Base-by-base conservation (phyloP, 1,284 basidiomycete species). In the Cryptococcus hybrid region DNA sequence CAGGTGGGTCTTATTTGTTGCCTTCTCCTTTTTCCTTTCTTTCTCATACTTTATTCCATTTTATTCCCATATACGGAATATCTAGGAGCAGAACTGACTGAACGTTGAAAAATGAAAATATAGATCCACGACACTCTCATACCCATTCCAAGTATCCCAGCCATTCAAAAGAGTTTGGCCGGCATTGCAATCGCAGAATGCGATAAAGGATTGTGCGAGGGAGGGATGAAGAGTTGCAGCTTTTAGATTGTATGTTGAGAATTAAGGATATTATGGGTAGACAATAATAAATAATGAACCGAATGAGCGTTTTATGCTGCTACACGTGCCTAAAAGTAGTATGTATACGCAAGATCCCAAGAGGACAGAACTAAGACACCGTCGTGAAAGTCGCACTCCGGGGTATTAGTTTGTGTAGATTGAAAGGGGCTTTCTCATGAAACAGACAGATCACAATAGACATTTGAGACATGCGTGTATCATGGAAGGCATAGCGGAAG, bases 181-280 rank as follows among this genome's bases (percentile, higher is more conserved):
- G 90, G 90, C 1, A 79, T 98, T 15, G 85, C 86, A 7, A 88
- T 99, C 61, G 95, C 93, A 3, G 92, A 95, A 74, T 92, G 92
- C 42, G 96, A 99, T 81, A 98, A 99, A 77, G 91, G 90, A 0
- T 80, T 99, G 46, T 92, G 89, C 62, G 95, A 99, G 68, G 96
- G 96, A 1, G 94, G n/a, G 95, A 99, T 68, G 96, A 99, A 77
- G 93, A 97, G 76, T 80, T 99, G 42, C 97, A 96, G 86, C 84
- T 93, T 51, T 79, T 99, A 18, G 90, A 95, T 68, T 86, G 92
- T 52, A 92, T 86, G 42, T 77, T 97, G 53, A 83, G 86, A 43
- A 81, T 96, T 15, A 82, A 87, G 72, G 91, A 88, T 65, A 86
- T 85, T 5, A 76, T 76, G 68, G 53, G 35, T 30, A 37, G 37